These are phyloP conservation scores for Penicillium canescens DNA, from an alignment of 495 filamentous ascomycete genomes.

Conservation along the genomic window DNA sequence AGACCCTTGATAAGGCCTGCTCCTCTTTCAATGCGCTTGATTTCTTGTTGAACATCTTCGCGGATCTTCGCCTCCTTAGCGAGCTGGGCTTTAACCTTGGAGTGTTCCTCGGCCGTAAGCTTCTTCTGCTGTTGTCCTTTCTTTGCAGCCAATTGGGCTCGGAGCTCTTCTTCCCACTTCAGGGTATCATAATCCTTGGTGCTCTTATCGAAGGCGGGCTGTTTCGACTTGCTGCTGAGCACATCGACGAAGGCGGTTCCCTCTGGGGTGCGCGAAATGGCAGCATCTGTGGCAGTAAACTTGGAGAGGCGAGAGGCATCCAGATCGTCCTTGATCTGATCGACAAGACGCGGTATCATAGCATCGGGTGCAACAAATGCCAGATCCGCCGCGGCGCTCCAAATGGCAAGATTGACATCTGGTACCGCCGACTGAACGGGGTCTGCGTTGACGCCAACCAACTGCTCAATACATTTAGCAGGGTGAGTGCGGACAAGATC, in stretches of 20 bases:
- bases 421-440: constrained; percentile 42
- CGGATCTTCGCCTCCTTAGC: constrained; percentile 83
- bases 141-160: constrained; percentile 84
- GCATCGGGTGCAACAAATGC: constrained; percentile 88
- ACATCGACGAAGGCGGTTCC: constrained; percentile 89
- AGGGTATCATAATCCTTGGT: constrained; percentile 90
- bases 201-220: constrained; percentile 71
- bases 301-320: constrained; percentile 61
- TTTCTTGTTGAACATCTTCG: constrained; percentile 62
- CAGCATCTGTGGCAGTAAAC: constrained; percentile 82
- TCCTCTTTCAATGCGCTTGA: constrained; percentile 70
- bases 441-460: constrained; percentile 40
- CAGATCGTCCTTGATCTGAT: constrained; percentile 70
- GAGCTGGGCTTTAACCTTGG: constrained; percentile 88
- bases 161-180: constrained; percentile 96
- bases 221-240: constrained; percentile 71
- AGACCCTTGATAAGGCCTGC: constrained; percentile 81
- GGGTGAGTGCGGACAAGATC: constrained; percentile 58
- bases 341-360: constrained; percentile 73
- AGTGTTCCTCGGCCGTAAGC: constrained; percentile 81
- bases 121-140: constrained; percentile 89
- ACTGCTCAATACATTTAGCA: constrained; percentile 49
- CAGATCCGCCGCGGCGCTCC: constrained; percentile 79
- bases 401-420: constrained; percentile 65
- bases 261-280: constrained; percentile 85